A percentile compares a stretch with the other conserved stretches of the same genome.
These are phyloP conservation scores for Phanerochaete sordida DNA, from an alignment of 768 basidiomycete species.

Conservation along the genomic window DNA sequence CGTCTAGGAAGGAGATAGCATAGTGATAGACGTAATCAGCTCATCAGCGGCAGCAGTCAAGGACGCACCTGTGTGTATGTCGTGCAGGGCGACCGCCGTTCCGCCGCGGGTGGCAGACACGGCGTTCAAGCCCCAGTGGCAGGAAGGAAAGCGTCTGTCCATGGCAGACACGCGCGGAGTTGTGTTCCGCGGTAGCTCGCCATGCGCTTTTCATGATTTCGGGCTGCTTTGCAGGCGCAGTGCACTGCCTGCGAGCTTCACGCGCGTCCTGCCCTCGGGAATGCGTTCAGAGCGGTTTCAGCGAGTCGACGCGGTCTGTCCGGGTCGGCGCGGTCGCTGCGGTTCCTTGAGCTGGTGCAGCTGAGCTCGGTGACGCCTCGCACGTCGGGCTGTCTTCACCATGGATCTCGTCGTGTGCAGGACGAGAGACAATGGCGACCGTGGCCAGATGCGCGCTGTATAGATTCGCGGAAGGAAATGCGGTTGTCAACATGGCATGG, in stretches of 20 bases:
- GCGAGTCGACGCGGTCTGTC: no score
- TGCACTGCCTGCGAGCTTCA: background rate
- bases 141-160: background rate
- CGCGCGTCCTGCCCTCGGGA: no score
- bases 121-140: no score
- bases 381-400: background rate
- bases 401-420: background rate
- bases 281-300: no score
- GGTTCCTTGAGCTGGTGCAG: background rate
- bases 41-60: background rate
- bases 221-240: background rate
- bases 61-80: background rate
- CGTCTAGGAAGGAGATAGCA: background rate
- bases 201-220: background rate
- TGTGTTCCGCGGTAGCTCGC: background rate
- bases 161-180: background rate
- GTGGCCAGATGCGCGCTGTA: background rate
- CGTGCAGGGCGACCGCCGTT: background rate
- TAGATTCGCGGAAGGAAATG: slow-evolving; percentile 10
- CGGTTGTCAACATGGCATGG: slow-evolving; percentile 8
- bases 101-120: no score
- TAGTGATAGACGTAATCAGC: background rate
- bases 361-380: background rate
- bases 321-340: no score
- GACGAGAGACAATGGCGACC: background rate